Conservation (phyloP, 805 yeast genomes). For the Pichia californica region DNA sequence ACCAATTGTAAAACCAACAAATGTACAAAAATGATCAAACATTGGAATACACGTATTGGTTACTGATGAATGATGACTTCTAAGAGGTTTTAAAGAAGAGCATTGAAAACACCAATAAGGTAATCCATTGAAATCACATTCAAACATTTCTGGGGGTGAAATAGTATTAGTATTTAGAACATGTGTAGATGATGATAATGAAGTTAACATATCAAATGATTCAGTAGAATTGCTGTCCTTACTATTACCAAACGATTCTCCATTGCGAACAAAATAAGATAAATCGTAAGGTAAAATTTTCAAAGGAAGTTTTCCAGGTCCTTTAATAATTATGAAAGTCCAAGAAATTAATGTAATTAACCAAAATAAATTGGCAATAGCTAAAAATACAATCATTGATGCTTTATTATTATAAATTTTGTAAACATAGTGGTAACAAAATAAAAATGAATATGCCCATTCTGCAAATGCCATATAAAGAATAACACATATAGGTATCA, state of each 20-base stretch:
- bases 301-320: conserved; percentile 49
- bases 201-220: not conserved
- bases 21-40: conserved; percentile 81
- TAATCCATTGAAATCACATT: conserved; percentile 66
- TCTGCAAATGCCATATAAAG: conserved; percentile 23
- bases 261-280: conserved; percentile 20
- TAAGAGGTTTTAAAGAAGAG: conserved; percentile 53
- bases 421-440: conserved; percentile 27
- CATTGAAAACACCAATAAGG: conserved; percentile 74
- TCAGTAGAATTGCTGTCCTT: not conserved
- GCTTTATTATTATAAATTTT: conserved; percentile 37
- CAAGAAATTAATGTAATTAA: conserved; percentile 33
- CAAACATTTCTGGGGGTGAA: conserved; percentile 51
- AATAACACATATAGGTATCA: conserved; percentile 14
- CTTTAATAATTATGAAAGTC: conserved; percentile 38
- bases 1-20: conserved; percentile 72
- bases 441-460: conserved; percentile 24
- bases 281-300: conserved; percentile 32
- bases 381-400: conserved; percentile 29
- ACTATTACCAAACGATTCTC: conserved; percentile 10
- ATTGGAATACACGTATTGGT: conserved; percentile 53
- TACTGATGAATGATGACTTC: conserved; percentile 66
- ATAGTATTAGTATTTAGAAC: conserved; percentile 16
- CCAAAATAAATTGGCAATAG: conserved; percentile 25
- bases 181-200: not conserved